Percentiles rank a stretch among this genome's conserved stretches.
Evolutionary conservation across 129 eudicot genomes (phyloP).

Genomic region (Flaveria robusta): DNA sequence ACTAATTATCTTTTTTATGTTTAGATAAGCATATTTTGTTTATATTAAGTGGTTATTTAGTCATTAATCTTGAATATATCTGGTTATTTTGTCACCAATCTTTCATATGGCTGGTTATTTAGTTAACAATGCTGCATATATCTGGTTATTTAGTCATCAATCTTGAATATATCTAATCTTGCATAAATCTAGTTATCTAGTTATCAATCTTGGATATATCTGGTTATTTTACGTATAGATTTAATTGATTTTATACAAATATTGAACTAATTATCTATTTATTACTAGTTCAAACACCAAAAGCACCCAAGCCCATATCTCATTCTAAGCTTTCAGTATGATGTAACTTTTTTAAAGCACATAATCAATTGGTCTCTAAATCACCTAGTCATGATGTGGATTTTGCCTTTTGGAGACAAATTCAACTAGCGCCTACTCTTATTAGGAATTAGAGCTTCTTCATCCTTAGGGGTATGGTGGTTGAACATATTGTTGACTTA

Average conservation of each 20-base stretch:
- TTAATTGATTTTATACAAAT: neutral
- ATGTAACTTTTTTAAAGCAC: neutral
- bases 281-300: neutral
- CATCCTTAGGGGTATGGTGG: neutral
- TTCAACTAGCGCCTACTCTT: neutral
- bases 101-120: too few relatives aligned
- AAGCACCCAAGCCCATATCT: neutral
- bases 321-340: neutral
- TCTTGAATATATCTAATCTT: too few relatives aligned
- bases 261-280: neutral
- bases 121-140: too few relatives aligned
- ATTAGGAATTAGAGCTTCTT: neutral
- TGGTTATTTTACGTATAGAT: too few relatives aligned
- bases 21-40: too few relatives aligned
- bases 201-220: too few relatives aligned
- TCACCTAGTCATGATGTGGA: neutral
- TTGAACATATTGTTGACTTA: neutral
- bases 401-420: neutral
- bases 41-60: too few relatives aligned
- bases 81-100: too few relatives aligned
- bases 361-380: neutral
- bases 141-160: too few relatives aligned
- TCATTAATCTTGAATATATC: too few relatives aligned
- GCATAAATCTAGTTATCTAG: too few relatives aligned
- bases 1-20: too few relatives aligned